Percentiles rank a stretch among this genome's conserved stretches.
Conservation (phyloP, 345 rosid species). For the Conringia planisiliqua region DNA sequence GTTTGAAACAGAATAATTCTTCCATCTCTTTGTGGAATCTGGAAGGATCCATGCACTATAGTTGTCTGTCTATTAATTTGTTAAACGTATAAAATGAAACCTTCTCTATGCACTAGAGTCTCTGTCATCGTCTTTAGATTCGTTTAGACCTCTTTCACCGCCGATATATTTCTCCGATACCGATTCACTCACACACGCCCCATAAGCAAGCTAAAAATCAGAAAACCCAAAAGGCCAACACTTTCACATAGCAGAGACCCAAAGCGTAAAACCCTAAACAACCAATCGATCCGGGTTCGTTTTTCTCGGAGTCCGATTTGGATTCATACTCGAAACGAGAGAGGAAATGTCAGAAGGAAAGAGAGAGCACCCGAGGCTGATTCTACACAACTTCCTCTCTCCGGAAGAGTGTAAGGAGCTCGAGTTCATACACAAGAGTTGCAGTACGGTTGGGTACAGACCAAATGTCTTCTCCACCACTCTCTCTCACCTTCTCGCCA, state of each 20-base stretch:
- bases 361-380: conserved; percentile 37
- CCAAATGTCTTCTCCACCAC: conserved; percentile 89
- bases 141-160: neutral
- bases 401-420: conserved; percentile 71
- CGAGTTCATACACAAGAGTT: conserved; percentile 82
- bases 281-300: neutral
- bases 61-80: no score
- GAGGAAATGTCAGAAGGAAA: conserved; percentile 15
- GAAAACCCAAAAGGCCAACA: neutral
- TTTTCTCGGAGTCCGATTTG: neutral
- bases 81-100: no score
- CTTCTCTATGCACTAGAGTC: neutral
- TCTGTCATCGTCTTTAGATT: neutral
- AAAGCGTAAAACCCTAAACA: neutral
- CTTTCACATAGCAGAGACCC: neutral
- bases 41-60: no score
- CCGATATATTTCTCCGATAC: neutral
- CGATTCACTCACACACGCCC: neutral
- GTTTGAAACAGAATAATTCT: no score
- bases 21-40: no score
- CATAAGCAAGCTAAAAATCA: neutral
- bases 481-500: conserved; percentile 87
- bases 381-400: conserved; percentile 47
- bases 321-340: neutral
- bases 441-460: conserved; percentile 78